Evolutionary conservation across 2,329 filamentous ascomycete species (phyloP), one percentile per base, ranked within the genome.

Genomic region (Torrubiella hemipterigena): DNA sequence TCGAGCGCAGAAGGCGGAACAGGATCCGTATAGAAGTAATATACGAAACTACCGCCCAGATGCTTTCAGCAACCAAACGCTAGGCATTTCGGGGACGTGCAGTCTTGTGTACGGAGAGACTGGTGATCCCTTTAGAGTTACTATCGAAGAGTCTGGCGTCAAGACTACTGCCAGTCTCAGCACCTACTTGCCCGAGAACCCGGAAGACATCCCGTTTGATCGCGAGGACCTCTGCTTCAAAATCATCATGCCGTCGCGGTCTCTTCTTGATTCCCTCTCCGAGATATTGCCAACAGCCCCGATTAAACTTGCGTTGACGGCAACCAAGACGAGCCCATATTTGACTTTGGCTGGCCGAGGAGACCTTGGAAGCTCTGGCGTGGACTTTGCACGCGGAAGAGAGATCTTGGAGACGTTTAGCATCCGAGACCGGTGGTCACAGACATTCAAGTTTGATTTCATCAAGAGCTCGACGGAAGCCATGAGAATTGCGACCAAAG

Each of bases 401-500:
- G 70, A 76, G 31, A 61, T 89, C 24, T 65, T 91, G 14, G 83
- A 91, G 56, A 85, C 80, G 0, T 82, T 86, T 41, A 67, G 69
- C 10, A 77, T 86, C 34, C 45, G 55, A 34, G 58, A 69, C 39
- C 59, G 63, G 27, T 73, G 69, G 68, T 55, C 64, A 17, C 79
- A 93, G 49, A 76, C 71, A 29, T 98, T 93, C 63, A 86, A 84
- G 44, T 96, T 95, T 50, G 71, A 80, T 33, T 71, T 94, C 31
- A 67, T 98, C 49, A 86, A 83, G 52, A 81, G 81, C 41, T 87
- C 89, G 1, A 76, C 76, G 27, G 78, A 89, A 41, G 89, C 91
- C n/a, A 96, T 98, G 89, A 77, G 79, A 27, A 73, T 86, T 22
- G 85, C 87, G 5, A 87, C 73, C 47, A 98, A 96, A 56, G 87